phyloP scores from a whole-genome alignment of 2,329 filamentous ascomycete species.

The Diaporthe aspalathi region DNA sequence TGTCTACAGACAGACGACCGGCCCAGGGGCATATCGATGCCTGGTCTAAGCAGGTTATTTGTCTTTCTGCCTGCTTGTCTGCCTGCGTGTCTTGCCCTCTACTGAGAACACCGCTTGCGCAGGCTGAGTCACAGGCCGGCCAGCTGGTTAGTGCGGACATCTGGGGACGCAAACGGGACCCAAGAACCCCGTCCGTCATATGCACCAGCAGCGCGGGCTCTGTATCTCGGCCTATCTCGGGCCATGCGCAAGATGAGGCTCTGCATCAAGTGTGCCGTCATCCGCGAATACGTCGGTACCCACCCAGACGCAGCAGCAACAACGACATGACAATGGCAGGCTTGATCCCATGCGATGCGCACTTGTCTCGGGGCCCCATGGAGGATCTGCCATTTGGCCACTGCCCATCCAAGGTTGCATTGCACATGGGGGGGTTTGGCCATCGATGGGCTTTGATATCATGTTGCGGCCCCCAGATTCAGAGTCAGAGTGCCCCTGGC shows the following conservation, averaged over 20 bases:
- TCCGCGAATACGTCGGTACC: background rate
- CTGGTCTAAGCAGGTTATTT: background rate
- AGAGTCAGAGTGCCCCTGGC: constrained; percentile 19
- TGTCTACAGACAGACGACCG: background rate
- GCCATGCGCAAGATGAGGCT: constrained; percentile 4
- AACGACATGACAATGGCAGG: background rate
- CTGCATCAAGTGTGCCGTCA: constrained; percentile 18
- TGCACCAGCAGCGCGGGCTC: background rate
- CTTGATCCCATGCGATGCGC: background rate
- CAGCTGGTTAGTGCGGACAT: constrained; percentile 2
- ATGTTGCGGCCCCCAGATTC: constrained; percentile 20
- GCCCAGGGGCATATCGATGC: background rate
- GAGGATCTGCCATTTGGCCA: constrained; percentile 5
- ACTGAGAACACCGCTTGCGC: too few species aligned
- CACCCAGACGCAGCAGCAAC: constrained; percentile 3
- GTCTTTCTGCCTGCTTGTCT: background rate
- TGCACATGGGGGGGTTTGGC: constrained; percentile 12
- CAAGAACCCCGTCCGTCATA: background rate
- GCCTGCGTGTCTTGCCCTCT: background rate
- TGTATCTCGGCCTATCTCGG: constrained; percentile 5
- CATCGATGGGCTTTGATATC: constrained; percentile 8
- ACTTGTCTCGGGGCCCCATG: constrained; percentile 1
- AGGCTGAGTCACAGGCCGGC: constrained; percentile 7
- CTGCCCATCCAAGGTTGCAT: constrained; percentile 9
- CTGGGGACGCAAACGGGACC: background rate